Base-by-base conservation (phyloP, 2,329 filamentous ascomycete species). In the Calonectria multiphialidica region DNA sequence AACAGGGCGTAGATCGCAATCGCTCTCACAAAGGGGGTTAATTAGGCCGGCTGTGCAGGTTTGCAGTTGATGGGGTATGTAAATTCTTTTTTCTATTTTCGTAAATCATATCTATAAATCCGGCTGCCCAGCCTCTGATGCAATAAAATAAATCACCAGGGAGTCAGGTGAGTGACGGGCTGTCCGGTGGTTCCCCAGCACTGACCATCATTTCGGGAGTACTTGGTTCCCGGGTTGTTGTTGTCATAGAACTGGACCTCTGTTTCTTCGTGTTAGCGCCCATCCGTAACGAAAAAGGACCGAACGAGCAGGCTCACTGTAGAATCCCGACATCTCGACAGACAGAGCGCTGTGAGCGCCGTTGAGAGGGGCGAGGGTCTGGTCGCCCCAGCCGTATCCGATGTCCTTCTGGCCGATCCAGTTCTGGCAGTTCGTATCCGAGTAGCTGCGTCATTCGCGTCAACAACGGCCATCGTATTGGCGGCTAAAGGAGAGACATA, bases 401-500 rank as follows among this genome's bases (percentile, higher is more conserved):
- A 68, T 25, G 37, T 68, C 21, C 44, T 62, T 68, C 55, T 68
- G 66, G 35, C 66, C 45, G 45, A 68, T 68, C 66, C 66, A 68
- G 57, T 68, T 68, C 66, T 68, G 33, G 25, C 66, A 68, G 66
- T 68, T 68, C 44, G 66, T 68, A 42, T 68, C 66, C 35, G 66
- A 68, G 35, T 68, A 68, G 45, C 55, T 68, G 42, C 40, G 30
- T 55, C 45, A 28, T 6, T 59, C 21, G 42, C 33, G 66, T 68
- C 10, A 63, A 44, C 18, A 15, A 8, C 16, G 18, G 7, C 42
- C 2, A 5, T 25, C n/a, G 40, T 62, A 10, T 9, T 23, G 21
- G 16, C 15, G 12, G n/a, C 25, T n/a, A 15, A 1, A n/a, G 3
- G 8, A 3, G 28, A 5, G 25, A n/a, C 66, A 62, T 62, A 68